A percentile compares a stretch with the other conserved stretches of the same genome.
Conservation (phyloP, 768 basidiomycete genomes). For the Russula ochroleuca region DNA sequence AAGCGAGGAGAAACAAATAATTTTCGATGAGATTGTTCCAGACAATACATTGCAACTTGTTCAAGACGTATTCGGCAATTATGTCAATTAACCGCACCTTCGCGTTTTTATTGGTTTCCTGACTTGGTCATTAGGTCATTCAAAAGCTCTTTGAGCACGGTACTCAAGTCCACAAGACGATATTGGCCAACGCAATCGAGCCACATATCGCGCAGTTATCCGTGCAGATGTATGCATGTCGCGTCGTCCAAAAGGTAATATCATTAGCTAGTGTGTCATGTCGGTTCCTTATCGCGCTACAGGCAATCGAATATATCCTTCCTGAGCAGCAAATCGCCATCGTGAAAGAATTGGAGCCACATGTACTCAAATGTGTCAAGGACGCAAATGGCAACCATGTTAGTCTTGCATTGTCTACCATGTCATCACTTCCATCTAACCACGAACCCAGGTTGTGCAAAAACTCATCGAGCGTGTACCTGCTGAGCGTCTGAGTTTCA, state of each 20-base stretch:
- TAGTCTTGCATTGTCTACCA: constrained; percentile 31
- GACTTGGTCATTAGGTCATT: constrained; percentile 56
- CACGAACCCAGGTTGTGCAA: constrained; percentile 65
- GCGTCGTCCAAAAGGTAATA: constrained; percentile 86
- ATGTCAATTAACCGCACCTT: constrained; percentile 47
- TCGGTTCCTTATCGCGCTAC: constrained; percentile 25
- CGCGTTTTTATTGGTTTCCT: constrained; percentile 8
- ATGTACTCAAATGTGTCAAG: constrained; percentile 81
- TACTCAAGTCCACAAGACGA: constrained; percentile 64
- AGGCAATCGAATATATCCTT: constrained; percentile 81
- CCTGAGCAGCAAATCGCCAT: constrained; percentile 74
- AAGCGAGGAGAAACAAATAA: constrained; percentile 69
- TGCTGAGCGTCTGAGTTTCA: constrained; percentile 70
- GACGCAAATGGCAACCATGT: constrained; percentile 96
- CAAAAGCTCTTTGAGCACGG: constrained; percentile 93
- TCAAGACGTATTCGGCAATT: constrained; percentile 95
- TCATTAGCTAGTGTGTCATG: constrained; percentile 9
- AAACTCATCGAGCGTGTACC: constrained; percentile 80
- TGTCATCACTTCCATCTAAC: constrained; percentile 17
- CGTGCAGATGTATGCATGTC: constrained; percentile 92
- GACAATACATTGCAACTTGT: constrained; percentile 69
- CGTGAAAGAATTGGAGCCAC: constrained; percentile 72
- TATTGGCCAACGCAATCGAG: constrained; percentile 69
- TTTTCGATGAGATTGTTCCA: constrained; percentile 88
- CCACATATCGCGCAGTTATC: constrained; percentile 72